Base-by-base conservation (phyloP, 129 eudicot species). In the Lactuca saligna region DNA sequence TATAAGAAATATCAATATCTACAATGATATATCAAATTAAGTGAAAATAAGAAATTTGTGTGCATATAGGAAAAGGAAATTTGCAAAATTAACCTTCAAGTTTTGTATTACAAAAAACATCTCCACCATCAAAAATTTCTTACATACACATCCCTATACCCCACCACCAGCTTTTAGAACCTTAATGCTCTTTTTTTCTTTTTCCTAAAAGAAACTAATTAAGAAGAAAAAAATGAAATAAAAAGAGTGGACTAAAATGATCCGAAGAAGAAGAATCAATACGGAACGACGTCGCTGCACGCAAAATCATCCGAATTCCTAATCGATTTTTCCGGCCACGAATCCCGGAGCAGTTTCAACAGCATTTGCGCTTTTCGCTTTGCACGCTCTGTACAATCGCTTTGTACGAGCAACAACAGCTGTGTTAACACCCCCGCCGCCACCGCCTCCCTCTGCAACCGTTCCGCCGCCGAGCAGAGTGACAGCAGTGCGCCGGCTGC, bases 321-420 rank as follows among this genome's bases (percentile, higher is more conserved):
- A 35, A 81, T 16, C 16, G 91, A 84, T 38, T 86, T 80, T 9
- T 86, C 84, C 48, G 98, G 96, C 98, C 98, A 92, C 65, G 90
- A 89, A 78, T 89, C 85, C 65, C 96, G 80, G 48, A 92, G 82
- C 73, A 84, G 51, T 72, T 92, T 92, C 86, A 92, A 70, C 80
- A 92, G 78, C 98, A 83, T 86, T 74, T 88, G 96, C 77, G 96
- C 98, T 70, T 92, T 92, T 39, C 95, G 72, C 77, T 92, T 92
- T 11, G 91, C 98, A 41, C 98, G 82, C 59, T 82, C 98, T 53
- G 96, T 92, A 56, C 96, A 88, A 73, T 86, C 98, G 77, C 96
- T 92, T 64, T 92, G 98, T 3, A 92, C 98, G 31, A 92, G 78
- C 57, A 89, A 65, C 80, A 92, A 71, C 81, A 92, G 31, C 89